These are phyloP conservation scores for Aristolochia fimbriata DNA, from an alignment of 164 flowering plant genomes.

Conservation along the genomic window DNA sequence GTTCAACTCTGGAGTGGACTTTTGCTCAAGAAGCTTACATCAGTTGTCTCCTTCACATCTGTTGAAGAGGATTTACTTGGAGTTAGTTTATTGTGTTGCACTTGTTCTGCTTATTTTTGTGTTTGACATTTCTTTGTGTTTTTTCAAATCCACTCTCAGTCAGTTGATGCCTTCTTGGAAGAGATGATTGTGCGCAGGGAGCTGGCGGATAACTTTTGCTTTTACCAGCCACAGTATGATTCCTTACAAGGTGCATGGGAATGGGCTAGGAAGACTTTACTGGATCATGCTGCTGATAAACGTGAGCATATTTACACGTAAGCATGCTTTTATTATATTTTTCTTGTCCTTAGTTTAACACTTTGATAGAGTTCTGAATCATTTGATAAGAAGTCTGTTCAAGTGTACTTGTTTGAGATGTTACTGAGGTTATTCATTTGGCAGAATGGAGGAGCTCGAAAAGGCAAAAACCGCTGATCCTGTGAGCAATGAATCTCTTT, in stretches of 20 bases:
- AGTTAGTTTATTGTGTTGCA: too few species aligned
- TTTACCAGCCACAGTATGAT: slow-evolving; percentile 82
- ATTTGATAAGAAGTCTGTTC: background rate
- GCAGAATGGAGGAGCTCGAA: slow-evolving; percentile 86
- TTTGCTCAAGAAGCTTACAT: too few species aligned
- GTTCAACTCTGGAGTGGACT: too few species aligned
- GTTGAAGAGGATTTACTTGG: too few species aligned
- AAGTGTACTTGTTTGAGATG: background rate
- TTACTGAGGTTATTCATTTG: background rate
- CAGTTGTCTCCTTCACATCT: too few species aligned
- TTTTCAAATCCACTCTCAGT: slow-evolving; percentile 34
- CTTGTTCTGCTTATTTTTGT: background rate
- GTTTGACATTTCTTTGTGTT: background rate
- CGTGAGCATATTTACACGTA: slow-evolving; percentile 84
- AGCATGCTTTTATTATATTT: slow-evolving; percentile 12
- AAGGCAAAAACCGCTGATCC: slow-evolving; percentile 86
- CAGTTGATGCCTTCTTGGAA: slow-evolving; percentile 81
- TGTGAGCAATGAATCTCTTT: slow-evolving; percentile 33
- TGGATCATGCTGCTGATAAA: slow-evolving; percentile 81
- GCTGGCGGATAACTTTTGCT: slow-evolving; percentile 94
- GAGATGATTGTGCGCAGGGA: slow-evolving; percentile 90
- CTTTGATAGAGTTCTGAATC: background rate
- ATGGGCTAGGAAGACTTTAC: slow-evolving; percentile 84
- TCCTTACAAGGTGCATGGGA: slow-evolving; percentile 88
- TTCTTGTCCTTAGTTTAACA: background rate